Base-by-base conservation (phyloP, 2,329 filamentous ascomycete genomes). In the Ascocoryne sarcoides region DNA sequence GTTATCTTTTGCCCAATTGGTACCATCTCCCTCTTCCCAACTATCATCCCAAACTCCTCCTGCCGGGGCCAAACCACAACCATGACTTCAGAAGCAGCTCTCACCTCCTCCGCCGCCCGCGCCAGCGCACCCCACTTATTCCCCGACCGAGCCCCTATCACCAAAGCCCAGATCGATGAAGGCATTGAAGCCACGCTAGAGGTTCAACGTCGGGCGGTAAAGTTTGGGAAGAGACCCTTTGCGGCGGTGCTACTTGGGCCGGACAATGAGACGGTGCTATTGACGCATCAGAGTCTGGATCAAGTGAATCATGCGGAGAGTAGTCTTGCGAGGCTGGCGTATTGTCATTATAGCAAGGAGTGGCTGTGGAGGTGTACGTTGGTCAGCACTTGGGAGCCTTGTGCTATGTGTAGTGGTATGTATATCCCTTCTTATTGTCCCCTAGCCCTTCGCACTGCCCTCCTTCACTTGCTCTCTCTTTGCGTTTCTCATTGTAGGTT, bases 361-460 rank as follows among this genome's bases (percentile, higher is more conserved):
- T 74, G 67, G 48, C 61, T 74, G 2, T 67, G 65, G 57, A 52
- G 50, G 28, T 73, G 69, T 49, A 72, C 69, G 0, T 53, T 73
- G 29, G 65, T 71, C 34, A 67, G 64, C 16, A 73, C 70, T 9
- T 73, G 71, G 70, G 71, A 74, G 53, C 70, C 70, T 2, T 74
- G 71, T 44, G 69, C 67, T 15, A 73, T 74, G 70, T 74, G 69
- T 49, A 59, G 60, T 36, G 44, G 52, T 55, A 47, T 5, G 39
- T 51, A 48, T 15, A 55, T 52, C 10, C 44, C 53, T 4, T 26
- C 23, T 26, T 26, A 12, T 26, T 56, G 54, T 43, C 18, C 14
- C 10, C 20, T 23, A n/a, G n/a, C n/a, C n/a, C n/a, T n/a, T n/a
- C n/a, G n/a, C n/a, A n/a, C n/a, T n/a, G n/a, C n/a, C 32, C 15